Evolutionary conservation across 192 early-diverging fungal species (phyloP), one percentile per base, ranked within the genome.

Genomic region (Podila clonocystis): DNA sequence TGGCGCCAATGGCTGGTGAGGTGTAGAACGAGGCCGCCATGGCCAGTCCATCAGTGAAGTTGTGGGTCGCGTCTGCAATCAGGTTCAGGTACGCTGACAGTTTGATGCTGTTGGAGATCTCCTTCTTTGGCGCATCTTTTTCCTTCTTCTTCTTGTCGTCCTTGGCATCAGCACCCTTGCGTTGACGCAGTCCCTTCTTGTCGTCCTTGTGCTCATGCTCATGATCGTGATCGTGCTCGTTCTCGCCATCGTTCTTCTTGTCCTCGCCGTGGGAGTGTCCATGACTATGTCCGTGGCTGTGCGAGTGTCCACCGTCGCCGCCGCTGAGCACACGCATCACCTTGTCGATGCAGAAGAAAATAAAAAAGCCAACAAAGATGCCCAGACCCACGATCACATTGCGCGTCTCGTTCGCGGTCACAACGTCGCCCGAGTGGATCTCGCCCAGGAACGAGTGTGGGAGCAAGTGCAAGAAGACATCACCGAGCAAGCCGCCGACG

Each of bases 11-110:
- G 4, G 91, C 89, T 30, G 93, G 93, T 33, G 93, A 94, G 48
- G 92, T 85, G 65, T 93, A 93, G 74, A 96, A 95, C 26, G 95
- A 94, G 2, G 93, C 92, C 0, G 93, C 89, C 89, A 96, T 92
- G 5, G 94, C 91, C 45, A 96, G 82, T 5, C 95, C 95, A 66
- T 96, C 95, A 7, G 95, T 94, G 70, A 95, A 93, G 78, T 94
- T 94, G 87, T 96, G 95, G 13, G 94, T 89, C 15, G 91, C 90
- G 73, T 93, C 92, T 19, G 95, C 95, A 58, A 96, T 88, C n/a
- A 94, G 82, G 70, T 96, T 94, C 61, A 95, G 70, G 64, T 94
- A 94, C 4, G 95, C 94, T 4, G 91, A 91, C 8, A 92, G 73
- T 72, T 91, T 93, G 84, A 93, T 87, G 58, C 75, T 80, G 65